Percentiles rank a stretch among this genome's conserved stretches.
Conservation (phyloP, 2,329 filamentous ascomycete genomes). For the Meredithiella fracta region DNA sequence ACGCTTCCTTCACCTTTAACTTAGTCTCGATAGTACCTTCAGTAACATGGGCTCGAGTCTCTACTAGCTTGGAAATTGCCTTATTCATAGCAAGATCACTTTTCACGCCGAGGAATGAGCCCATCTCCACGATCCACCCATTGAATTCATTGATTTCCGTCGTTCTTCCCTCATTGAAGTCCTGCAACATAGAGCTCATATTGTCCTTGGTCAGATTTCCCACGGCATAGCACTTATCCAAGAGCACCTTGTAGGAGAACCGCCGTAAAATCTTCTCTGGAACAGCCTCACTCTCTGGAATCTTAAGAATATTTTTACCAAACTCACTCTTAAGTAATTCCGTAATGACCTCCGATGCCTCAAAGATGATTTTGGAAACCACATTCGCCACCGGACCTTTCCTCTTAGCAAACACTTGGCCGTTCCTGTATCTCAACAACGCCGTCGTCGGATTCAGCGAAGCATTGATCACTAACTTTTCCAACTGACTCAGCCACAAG, state of each 20-base stretch:
- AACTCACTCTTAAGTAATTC: slow-evolving; percentile 7
- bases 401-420: slow-evolving; percentile 47
- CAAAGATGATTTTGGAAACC: slow-evolving; percentile 54
- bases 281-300: slow-evolving; percentile 15
- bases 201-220: slow-evolving; percentile 30
- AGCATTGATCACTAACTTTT: slow-evolving; percentile 69
- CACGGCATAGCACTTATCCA: slow-evolving; percentile 18
- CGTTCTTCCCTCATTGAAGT: slow-evolving; percentile 31
- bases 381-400: slow-evolving; percentile 34
- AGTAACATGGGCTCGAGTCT: slow-evolving; percentile 17
- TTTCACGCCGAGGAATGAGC: slow-evolving; percentile 22
- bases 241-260: slow-evolving; percentile 31
- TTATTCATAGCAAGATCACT: slow-evolving; percentile 25
- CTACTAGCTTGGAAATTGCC: slow-evolving; percentile 28
- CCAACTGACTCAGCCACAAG: slow-evolving; percentile 51
- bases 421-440: slow-evolving; percentile 61
- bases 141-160: slow-evolving; percentile 45
- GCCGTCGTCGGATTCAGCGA: slow-evolving; percentile 77
- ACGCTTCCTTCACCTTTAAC: slow-evolving; percentile 2
- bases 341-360: slow-evolving; percentile 54
- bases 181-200: slow-evolving; percentile 46
- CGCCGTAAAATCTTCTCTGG: slow-evolving; percentile 21
- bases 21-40: slow-evolving; percentile 6
- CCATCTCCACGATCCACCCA: slow-evolving; percentile 38
- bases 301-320: slow-evolving; percentile 7